Percentiles rank a stretch among this genome's conserved stretches.
Conservation (phyloP, 1,284 basidiomycete species). For the Thecaphora frezii region DNA sequence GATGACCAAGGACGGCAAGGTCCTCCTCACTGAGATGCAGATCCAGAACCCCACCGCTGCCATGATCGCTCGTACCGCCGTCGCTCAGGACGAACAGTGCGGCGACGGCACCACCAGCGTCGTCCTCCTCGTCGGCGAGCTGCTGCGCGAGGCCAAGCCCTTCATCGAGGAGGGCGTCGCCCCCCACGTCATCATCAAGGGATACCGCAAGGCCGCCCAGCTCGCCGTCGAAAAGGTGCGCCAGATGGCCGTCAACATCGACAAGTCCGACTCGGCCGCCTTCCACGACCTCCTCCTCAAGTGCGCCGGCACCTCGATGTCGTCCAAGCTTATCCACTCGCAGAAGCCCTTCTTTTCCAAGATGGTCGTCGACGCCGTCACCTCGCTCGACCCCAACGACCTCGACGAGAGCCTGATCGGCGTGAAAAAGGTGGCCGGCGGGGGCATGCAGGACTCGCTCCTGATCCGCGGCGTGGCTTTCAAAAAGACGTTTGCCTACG, state of each 20-base stretch:
- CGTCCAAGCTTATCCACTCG: conserved; percentile 96
- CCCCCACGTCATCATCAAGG: conserved; percentile 91
- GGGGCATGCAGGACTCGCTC: conserved; percentile 94
- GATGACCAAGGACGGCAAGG: conserved; percentile 99
- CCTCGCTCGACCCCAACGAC: conserved; percentile 78
- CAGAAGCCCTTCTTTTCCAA: conserved; percentile 98
- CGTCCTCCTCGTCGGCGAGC: conserved; percentile 92
- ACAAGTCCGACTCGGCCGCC: conserved; percentile 84
- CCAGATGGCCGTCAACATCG: conserved; percentile 84
- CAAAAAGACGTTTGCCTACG: conserved; percentile 99
- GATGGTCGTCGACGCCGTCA: conserved; percentile 97
- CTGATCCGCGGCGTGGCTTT: conserved; percentile 88
- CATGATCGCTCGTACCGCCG: conserved; percentile 97
- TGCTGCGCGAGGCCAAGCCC: conserved; percentile 95
- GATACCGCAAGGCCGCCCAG: conserved; percentile 85
- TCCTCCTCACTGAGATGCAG: conserved; percentile 98
- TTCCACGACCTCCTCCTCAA: conserved; percentile 93
- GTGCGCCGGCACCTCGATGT: conserved; percentile 98
- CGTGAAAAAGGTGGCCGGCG: conserved; percentile 98
- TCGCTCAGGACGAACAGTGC: conserved; percentile 98
- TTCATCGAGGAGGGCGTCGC: conserved; percentile 98
- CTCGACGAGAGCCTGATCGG: conserved; percentile 96
- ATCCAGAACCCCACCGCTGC: conserved; percentile 97
- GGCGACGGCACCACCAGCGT: conserved; percentile 98
- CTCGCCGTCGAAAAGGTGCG: conserved; percentile 84